A percentile compares a stretch with the other conserved stretches of the same genome.
phyloP scores from a whole-genome alignment of 2,329 filamentous ascomycete species.

The Thielaviopsis euricoi region DNA sequence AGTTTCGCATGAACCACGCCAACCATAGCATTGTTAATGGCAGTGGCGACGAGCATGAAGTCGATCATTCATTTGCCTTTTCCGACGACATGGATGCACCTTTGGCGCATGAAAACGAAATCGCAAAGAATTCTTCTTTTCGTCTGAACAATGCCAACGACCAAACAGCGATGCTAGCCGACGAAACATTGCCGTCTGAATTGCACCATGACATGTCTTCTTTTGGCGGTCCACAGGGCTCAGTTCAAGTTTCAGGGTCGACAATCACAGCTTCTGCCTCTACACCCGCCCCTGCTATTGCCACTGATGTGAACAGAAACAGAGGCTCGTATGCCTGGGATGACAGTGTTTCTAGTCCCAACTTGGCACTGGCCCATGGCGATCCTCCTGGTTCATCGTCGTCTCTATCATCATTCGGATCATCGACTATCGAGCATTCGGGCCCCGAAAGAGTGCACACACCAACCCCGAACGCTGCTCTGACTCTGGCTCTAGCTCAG shows the following conservation, averaged over 20 bases:
- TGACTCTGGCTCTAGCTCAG: too few species aligned
- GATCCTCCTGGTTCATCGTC: conserved; percentile 10
- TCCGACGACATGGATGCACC: conserved; percentile 9
- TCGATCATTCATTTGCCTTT: conserved; percentile 9
- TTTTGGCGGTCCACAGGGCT: neutral
- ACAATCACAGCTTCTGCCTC: neutral
- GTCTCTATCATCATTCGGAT: conserved; percentile 5
- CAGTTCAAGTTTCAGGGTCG: conserved; percentile 8
- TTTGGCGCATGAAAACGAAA: neutral
- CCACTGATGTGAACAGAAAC: conserved; percentile 3
- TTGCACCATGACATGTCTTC: neutral
- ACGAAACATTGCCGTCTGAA: conserved; percentile 10
- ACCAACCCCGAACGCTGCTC: neutral
- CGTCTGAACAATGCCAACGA: conserved; percentile 5
- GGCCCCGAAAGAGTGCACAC: neutral
- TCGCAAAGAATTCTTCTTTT: conserved; percentile 5
- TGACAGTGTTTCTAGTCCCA: conserved; percentile 3
- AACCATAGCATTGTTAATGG: neutral
- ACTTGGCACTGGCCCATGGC: conserved; percentile 4
- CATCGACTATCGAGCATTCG: neutral
- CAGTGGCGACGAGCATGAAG: neutral
- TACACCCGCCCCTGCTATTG: neutral
- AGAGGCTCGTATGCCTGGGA: neutral
- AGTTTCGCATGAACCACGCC: neutral
- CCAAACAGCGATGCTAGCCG: conserved; percentile 7